Evolutionary conservation across 2,329 filamentous ascomycete genomes (phyloP), one percentile per base, ranked within the genome.

Genomic region (Cercospora citrullina): DNA sequence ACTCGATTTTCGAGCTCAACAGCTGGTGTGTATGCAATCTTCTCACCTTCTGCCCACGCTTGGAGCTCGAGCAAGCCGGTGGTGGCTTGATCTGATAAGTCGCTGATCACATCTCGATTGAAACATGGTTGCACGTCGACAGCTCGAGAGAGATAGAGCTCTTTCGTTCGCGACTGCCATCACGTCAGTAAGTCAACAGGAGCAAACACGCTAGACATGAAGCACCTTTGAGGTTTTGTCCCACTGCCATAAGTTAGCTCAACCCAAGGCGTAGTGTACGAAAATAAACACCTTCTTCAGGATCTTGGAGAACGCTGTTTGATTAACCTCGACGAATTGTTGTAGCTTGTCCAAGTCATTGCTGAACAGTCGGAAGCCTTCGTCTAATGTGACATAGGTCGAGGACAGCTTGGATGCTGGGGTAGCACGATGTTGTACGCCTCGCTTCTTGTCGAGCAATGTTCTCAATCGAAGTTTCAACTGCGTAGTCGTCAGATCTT

Each of bases 51-150:
- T 21, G 94, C 93, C 94, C 94, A 98, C 39, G 94, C 95, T 63
- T 94, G 94, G 58, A 98, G 88, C 77, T 98, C 95, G 73, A 98
- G 90, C 42, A 97, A 83, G 74, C 93, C 96, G n/a, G 93, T 97
- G 0, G 95, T 98, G 8, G 95, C 95, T 81, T 97, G 93, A 73
- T 99, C 95, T 4, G 95, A 97, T 10, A 99, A 86, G 76, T 96
- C 94, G 80, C 94, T 96, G 77, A 99, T 96, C 74, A 98, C 93
- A 72, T 96, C 92, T 57, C 94, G 90, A 80, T 99, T 98, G 86
- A 98, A 99, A 80, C 96, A 98, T 6, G 95, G 95, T 77, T 98
- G 95, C 7, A 98, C 94, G 80, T 99, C 95, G 70, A 99, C 94
- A 8, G 95, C 95, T 68, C 95, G 87, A 9, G 96, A 96, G 39